Evolutionary conservation across 2,329 filamentous ascomycete genomes (phyloP), one percentile per base, ranked within the genome.

Genomic region (Nemania sp.): DNA sequence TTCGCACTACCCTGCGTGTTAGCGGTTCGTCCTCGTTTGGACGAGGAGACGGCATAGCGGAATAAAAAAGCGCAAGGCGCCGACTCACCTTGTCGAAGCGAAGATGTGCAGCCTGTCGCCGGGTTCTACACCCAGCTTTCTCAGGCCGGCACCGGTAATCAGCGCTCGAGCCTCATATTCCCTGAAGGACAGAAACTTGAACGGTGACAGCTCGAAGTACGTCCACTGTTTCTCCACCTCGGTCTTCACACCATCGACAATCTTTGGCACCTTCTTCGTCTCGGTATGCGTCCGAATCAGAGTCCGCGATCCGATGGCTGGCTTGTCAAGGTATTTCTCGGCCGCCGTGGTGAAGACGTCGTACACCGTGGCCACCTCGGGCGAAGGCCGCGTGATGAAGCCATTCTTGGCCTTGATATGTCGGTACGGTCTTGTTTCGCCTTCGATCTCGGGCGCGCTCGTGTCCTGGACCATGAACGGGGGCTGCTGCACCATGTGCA

Each of bases 151-250:
- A 49, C 89, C 91, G 15, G 91, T 74, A 63, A 88, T 79, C 52
- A 89, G 76, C 43, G 86, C 81, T 59, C 85, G 78, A 66, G 84
- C 78, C 73, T 90, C 83, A 69, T 93, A 94, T 74, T 96, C 86
- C 66, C 81, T 78, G 74, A 92, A 95, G 64, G 84, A 90, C 68
- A 88, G 78, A 77, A 86, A 96, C 39, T 80, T 79, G 77, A 89
- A 96, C 43, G 79, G 77, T 57, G 88, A 86, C 62, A 95, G 84
- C 79, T 96, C 91, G 64, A 90, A 95, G 74, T 86, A 95, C 48
- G 86, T 86, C 91, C 91, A 96, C 72, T 93, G 84, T 83, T 96
- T 96, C 60, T 95, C 89, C 28, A 94, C 84, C 75, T 92, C 83
- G 61, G 80, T 78, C 72, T 91, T 81, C 70, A 89, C 81, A 63